Conservation (phyloP, 306 rosid genomes). For the Benincasa hispida region DNA sequence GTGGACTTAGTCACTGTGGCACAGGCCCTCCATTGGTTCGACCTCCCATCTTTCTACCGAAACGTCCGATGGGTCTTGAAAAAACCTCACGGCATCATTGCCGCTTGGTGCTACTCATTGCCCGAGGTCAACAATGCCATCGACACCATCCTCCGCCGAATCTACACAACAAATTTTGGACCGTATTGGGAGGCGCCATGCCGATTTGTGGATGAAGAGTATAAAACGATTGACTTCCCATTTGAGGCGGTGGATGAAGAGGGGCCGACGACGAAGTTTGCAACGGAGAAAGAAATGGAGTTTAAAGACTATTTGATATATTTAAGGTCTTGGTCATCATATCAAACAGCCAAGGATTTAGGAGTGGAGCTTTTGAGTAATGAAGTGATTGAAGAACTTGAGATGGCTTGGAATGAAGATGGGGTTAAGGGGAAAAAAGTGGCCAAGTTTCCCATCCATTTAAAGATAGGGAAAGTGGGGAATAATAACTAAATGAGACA, state of each 20-base stretch:
- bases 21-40: constrained; percentile 71
- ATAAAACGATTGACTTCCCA: constrained; percentile 53
- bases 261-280: constrained; percentile 24
- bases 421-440: constrained; percentile 14
- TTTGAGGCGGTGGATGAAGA: constrained; percentile 49
- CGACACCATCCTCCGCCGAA: constrained; percentile 15
- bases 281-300: constrained; percentile 29
- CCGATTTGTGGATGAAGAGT: constrained; percentile 31
- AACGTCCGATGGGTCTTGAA: constrained; percentile 47
- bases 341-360: constrained; percentile 53
- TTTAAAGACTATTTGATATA: constrained; percentile 37
- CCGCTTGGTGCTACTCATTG: constrained; percentile 57
- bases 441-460: constrained; percentile 40
- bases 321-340: constrained; percentile 60
- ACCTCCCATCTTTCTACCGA: constrained; percentile 41
- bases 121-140: constrained; percentile 30
- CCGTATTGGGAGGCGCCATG: constrained; percentile 51
- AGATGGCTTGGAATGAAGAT: constrained; percentile 48
- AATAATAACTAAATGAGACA: not conserved
- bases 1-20: constrained; percentile 66
- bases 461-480: constrained; percentile 61
- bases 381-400: constrained; percentile 30
- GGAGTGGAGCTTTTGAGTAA: constrained; percentile 55
- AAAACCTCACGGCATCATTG: constrained; percentile 62
- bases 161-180: constrained; percentile 1